Evolutionary conservation across 2,329 filamentous ascomycete species (phyloP).

Genomic region (Beauveria medogensis): DNA sequence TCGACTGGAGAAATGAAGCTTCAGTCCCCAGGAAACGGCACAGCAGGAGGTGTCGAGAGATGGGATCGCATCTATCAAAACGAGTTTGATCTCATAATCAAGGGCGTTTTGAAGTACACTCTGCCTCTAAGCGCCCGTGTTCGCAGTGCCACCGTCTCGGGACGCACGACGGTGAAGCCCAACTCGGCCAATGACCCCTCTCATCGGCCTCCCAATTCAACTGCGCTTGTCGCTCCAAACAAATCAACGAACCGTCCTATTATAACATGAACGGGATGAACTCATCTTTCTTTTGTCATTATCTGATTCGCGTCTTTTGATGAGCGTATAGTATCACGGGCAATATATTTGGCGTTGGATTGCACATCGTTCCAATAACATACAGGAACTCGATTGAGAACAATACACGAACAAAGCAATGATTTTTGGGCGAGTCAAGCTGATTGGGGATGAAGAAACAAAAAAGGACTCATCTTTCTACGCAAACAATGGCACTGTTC

Average conservation of each 20-base stretch:
- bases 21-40: constrained; percentile 76
- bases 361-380: not conserved
- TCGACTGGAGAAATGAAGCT: constrained; percentile 82
- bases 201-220: constrained; percentile 66
- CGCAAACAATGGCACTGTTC: not conserved
- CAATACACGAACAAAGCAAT: not conserved
- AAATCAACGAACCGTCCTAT: constrained; percentile 14
- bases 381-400: not conserved
- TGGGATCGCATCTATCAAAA: constrained; percentile 90
- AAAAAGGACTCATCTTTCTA: not conserved
- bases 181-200: constrained; percentile 55
- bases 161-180: constrained; percentile 51
- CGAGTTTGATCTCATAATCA: constrained; percentile 86
- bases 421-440: not conserved
- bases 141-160: constrained; percentile 52
- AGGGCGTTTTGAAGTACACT: constrained; percentile 81
- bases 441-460: not conserved
- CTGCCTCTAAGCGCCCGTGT: constrained; percentile 54
- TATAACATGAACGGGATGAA: not conserved
- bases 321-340: constrained; percentile 8
- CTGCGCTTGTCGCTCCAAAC: constrained; percentile 28
- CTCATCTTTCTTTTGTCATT: constrained; percentile 8
- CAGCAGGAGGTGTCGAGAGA: constrained; percentile 72
- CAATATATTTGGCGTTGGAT: constrained; percentile 11
- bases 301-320: constrained; percentile 1